Evolutionary conservation across 2,329 filamentous ascomycete genomes (phyloP), one percentile per base, ranked within the genome.

Genomic region (Elsinoe australis): DNA sequence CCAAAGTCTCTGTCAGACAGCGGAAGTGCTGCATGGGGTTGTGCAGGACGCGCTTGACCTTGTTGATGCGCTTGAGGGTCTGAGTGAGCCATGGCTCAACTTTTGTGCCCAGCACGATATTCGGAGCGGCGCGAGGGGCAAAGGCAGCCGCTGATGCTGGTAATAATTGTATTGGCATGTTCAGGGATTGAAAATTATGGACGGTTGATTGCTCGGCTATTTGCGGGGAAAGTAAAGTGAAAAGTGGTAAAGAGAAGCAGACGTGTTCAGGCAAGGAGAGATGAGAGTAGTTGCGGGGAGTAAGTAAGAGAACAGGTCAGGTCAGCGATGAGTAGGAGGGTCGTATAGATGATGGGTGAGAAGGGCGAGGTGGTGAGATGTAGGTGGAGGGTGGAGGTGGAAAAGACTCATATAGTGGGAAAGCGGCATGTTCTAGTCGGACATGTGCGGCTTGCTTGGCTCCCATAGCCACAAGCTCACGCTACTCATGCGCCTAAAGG

Each of bases 71-170:
- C 78, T 96, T 96, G 61, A 98, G 76, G 8, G 89, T 95, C 64
- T 89, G 86, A 28, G 92, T 98, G 68, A 96, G 78, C 92, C 92
- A 98, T 52, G 88, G 85, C 71, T 95, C 89, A 61, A 94, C 81
- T 73, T 92, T 94, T 44, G 39, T 32, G 62, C 83, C 85, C 61
- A 98, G 75, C 52, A 98, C 92, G 58, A 98, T 87, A 65, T 94
- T 96, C 67, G 94, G 90, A 19, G 87, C 88, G 41, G 87, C 87
- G 62, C 92, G 80, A 59, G 90, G 90, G 60, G 90, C 90, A 73
- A 96, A 98, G 62, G 92, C 90, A 54, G 89, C 88, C 57, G 92
- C 92, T 61, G 92, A 96, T 54, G 90, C 90, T 59, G 92, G 92
- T 60, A 98, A 75, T 66, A 98, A 76, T 75, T 92, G 84, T 62